These are phyloP conservation scores for Croton setiger DNA, from an alignment of 441 rosid genomes.

Conservation along the genomic window DNA sequence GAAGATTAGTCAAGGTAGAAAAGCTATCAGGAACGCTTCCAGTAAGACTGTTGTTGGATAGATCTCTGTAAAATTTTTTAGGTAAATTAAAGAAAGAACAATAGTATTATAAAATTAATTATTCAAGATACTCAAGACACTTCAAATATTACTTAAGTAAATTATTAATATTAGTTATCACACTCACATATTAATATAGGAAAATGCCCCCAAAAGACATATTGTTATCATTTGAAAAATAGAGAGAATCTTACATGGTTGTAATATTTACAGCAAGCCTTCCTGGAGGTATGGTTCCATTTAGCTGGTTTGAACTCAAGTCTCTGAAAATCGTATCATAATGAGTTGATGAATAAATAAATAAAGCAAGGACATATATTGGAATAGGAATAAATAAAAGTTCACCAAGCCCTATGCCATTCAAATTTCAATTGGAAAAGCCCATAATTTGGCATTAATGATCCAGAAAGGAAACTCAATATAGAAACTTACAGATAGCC, in stretches of 20 bases:
- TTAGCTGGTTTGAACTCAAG: constrained; percentile 76
- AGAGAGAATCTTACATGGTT: constrained; percentile 64
- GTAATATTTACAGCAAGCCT: constrained; percentile 70
- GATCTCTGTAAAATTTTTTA: constrained; percentile 47
- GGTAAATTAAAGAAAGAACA: constrained; percentile 17
- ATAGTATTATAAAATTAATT: neutral
- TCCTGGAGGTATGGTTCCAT: constrained; percentile 64
- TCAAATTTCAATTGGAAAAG: constrained; percentile 1
- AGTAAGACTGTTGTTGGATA: constrained; percentile 67
- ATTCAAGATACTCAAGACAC: neutral
- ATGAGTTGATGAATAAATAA: neutral
- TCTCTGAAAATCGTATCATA: constrained; percentile 52
- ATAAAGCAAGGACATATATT: constrained; percentile 11
- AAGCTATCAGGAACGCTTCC: constrained; percentile 74
- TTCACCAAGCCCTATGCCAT: neutral
- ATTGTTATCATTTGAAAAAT: constrained; percentile 14
- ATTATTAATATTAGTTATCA: neutral
- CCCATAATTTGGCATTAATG: constrained; percentile 9
- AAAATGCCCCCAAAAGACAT: constrained; percentile 13
- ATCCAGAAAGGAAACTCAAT: constrained; percentile 9
- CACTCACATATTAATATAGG: neutral
- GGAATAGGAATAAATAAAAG: neutral
- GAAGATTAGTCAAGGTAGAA: constrained; percentile 70
- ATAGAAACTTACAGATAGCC: constrained; percentile 74
- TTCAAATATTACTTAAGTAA: constrained; percentile 3